Conservation (phyloP, 371 early-diverging fungal species). For the Rhizopus stolonifer region DNA sequence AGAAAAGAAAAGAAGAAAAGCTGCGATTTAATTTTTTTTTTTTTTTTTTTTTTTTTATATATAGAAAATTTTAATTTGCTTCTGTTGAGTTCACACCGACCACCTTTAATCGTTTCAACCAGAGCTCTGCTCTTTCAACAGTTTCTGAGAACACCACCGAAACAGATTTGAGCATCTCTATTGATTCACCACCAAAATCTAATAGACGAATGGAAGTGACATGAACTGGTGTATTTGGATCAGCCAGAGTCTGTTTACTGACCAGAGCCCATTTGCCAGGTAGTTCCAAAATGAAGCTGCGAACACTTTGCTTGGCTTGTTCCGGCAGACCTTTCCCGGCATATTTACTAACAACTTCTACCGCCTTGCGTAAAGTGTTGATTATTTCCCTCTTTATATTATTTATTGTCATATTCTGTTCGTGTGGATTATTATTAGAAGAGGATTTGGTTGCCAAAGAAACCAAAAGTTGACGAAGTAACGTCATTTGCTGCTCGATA, state of each 20-base stretch:
- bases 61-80: too few relatives aligned
- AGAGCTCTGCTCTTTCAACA: slow-evolving; percentile 79
- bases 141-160: slow-evolving; percentile 77
- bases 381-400: slow-evolving; percentile 77
- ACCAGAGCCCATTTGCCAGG: slow-evolving; percentile 75
- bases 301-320: slow-evolving; percentile 74
- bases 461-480: slow-evolving; percentile 64
- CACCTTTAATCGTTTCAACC: slow-evolving; percentile 61
- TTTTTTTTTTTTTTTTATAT: too few relatives aligned
- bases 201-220: slow-evolving; percentile 49
- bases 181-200: slow-evolving; percentile 80
- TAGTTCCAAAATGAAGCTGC: slow-evolving; percentile 79
- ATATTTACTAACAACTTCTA: slow-evolving; percentile 81
- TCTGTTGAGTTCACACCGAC: too few relatives aligned
- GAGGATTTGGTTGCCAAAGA: slow-evolving; percentile 43
- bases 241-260: slow-evolving; percentile 21
- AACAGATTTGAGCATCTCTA: slow-evolving; percentile 79
- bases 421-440: slow-evolving; percentile 5
- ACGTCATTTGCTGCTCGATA: slow-evolving; percentile 73
- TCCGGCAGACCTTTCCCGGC: slow-evolving; percentile 80
- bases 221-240: slow-evolving; percentile 27
- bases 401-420: slow-evolving; percentile 28
- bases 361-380: slow-evolving; percentile 79
- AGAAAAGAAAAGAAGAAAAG: background rate
- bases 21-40: too few relatives aligned